phyloP scores from a whole-genome alignment of 371 early-diverging fungal species.

The Apophysomyces ossiformis region DNA sequence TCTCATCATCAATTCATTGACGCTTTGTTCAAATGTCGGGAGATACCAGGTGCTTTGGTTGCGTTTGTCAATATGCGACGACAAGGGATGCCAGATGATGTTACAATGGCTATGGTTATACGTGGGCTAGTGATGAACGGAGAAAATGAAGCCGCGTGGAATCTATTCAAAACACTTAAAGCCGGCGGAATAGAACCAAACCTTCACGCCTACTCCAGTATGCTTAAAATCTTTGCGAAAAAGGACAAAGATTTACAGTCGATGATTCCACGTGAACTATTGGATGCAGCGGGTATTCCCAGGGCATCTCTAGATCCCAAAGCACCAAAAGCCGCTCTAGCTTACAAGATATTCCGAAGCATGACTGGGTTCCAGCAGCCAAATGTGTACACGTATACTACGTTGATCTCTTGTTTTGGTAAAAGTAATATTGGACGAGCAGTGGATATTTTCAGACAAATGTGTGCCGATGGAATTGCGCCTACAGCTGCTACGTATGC shows the following conservation, averaged over 20 bases:
- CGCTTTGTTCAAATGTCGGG: conserved; percentile 49
- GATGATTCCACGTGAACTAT: conserved; percentile 17
- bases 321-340: conserved; percentile 29
- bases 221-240: conserved; percentile 35
- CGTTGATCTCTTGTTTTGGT: conserved; percentile 52
- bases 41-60: conserved; percentile 41
- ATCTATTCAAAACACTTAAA: conserved; percentile 39
- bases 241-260: neutral
- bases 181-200: conserved; percentile 35
- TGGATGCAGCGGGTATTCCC: conserved; percentile 28
- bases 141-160: conserved; percentile 43
- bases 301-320: conserved; percentile 13
- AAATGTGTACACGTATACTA: conserved; percentile 52
- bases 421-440: conserved; percentile 40
- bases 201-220: conserved; percentile 38
- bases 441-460: conserved; percentile 41
- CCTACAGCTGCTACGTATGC: conserved; percentile 47
- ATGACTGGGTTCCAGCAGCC: conserved; percentile 47
- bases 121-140: conserved; percentile 44
- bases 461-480: conserved; percentile 37
- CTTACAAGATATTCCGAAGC: conserved; percentile 37
- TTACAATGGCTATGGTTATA: conserved; percentile 49
- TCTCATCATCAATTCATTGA: conserved; percentile 36
- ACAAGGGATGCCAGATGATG: conserved; percentile 39
- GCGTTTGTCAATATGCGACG: conserved; percentile 41